phyloP scores from a whole-genome alignment of 805 yeast genomes.

The Candida coquimbonensis region DNA sequence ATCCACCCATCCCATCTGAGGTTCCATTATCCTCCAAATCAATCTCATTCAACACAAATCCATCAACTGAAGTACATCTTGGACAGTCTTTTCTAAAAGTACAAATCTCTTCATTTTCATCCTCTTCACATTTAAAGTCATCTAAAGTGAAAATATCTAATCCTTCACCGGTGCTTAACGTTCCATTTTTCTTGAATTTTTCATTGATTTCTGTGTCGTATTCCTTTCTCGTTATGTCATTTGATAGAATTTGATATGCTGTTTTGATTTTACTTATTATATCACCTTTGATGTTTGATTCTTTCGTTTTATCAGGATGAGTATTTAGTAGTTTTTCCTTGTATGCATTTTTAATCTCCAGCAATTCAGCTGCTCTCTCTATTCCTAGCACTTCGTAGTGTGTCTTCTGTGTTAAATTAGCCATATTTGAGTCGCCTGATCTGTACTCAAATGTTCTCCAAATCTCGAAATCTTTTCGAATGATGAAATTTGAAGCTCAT shows the following conservation, averaged over 20 bases:
- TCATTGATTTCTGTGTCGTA: constrained; percentile 46
- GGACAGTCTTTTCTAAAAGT: constrained; percentile 55
- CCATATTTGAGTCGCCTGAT: constrained; percentile 2
- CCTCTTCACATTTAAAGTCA: constrained; percentile 41
- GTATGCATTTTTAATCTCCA: constrained; percentile 58
- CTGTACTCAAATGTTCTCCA: not conserved
- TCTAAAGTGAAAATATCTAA: constrained; percentile 61
- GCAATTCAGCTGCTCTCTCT: constrained; percentile 27
- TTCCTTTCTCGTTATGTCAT: constrained; percentile 30
- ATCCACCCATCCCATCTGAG: constrained; percentile 41
- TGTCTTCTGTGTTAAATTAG: constrained; percentile 17
- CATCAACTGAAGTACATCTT: constrained; percentile 45
- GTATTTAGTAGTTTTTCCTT: constrained; percentile 45
- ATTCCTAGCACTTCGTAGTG: constrained; percentile 59
- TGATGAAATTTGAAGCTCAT: not conserved
- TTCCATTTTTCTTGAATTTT: constrained; percentile 26
- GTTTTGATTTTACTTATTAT: constrained; percentile 42
- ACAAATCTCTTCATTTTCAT: constrained; percentile 24
- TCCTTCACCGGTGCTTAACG: constrained; percentile 50
- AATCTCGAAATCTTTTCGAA: not conserved
- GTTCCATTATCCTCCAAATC: constrained; percentile 52
- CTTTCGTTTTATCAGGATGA: constrained; percentile 72
- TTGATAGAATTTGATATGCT: constrained; percentile 57
- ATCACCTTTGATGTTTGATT: constrained; percentile 7
- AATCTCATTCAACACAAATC: constrained; percentile 54